phyloP scores from a whole-genome alignment of 1,139 yeast genomes.

The Saccharomyces hybrid region DNA sequence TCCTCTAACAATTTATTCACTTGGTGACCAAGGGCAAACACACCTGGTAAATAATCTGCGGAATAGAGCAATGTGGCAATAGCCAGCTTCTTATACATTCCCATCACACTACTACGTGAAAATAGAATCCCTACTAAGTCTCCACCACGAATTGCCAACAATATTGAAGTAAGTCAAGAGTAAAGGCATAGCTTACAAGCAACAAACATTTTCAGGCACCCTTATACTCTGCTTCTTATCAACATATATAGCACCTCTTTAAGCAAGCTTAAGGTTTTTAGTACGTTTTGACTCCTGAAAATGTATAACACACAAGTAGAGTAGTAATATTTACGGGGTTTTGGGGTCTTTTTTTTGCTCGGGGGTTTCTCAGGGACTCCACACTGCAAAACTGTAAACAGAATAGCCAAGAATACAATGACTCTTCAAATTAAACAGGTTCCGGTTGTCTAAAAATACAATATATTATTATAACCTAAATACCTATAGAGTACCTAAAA shows the following conservation, averaged over 20 bases:
- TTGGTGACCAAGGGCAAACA: slow-evolving; percentile 49
- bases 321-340: neutral
- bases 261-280: neutral
- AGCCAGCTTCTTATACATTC: slow-evolving; percentile 33
- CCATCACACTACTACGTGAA: neutral
- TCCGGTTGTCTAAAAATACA: neutral
- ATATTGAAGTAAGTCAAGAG: neutral
- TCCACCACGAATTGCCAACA: neutral
- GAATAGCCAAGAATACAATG: neutral
- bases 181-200: neutral
- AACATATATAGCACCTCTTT: neutral
- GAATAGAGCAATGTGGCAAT: slow-evolving; percentile 62
- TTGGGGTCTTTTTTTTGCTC: neutral
- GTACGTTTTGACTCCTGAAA: neutral
- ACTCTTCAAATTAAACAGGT: neutral
- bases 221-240: neutral
- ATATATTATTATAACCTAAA: neutral
- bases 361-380: neutral
- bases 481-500: slow-evolving; percentile 1
- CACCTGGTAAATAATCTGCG: slow-evolving; percentile 68
- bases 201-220: neutral
- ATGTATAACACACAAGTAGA: neutral
- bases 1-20: slow-evolving; percentile 14
- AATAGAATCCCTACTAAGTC: neutral
- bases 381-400: neutral